Conservation (phyloP, 345 rosid species). For the Limnanthes douglasii region DNA sequence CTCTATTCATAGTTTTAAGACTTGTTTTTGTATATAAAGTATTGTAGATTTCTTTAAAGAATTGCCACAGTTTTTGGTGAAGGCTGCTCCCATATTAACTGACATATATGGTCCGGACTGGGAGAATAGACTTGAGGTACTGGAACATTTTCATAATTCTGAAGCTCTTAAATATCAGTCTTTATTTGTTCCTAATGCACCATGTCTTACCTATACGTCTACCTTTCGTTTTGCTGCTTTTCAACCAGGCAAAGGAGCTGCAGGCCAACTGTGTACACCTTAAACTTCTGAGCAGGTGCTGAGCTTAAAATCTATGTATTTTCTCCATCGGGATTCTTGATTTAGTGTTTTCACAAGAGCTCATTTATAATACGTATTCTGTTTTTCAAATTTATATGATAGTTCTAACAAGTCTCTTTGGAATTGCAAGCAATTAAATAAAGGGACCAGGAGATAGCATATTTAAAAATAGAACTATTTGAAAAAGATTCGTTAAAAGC, state of each 20-base stretch:
- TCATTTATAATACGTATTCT: too few relatives aligned
- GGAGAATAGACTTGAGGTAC: slow-evolving; percentile 87
- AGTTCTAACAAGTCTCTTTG: too few relatives aligned
- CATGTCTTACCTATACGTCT: background rate
- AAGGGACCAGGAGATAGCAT: too few relatives aligned
- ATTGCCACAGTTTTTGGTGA: slow-evolving; percentile 76
- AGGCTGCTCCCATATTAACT: slow-evolving; percentile 59
- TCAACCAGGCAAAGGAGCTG: slow-evolving; percentile 63
- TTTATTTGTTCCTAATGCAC: too few relatives aligned
- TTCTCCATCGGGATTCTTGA: too few relatives aligned
- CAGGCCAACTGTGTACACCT: slow-evolving; percentile 80
- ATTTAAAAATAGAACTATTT: too few relatives aligned
- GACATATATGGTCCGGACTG: slow-evolving; percentile 62
- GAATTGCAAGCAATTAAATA: too few relatives aligned
- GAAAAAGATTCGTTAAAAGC: too few relatives aligned
- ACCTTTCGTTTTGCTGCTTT: slow-evolving; percentile 7
- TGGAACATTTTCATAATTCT: too few relatives aligned
- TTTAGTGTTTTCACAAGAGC: too few relatives aligned
- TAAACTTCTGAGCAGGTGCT: slow-evolving; percentile 78
- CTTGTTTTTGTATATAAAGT: slow-evolving; percentile 22
- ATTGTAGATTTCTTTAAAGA: slow-evolving; percentile 78
- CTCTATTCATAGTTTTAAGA: background rate
- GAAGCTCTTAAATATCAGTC: background rate
- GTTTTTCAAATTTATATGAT: too few relatives aligned
- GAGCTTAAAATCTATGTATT: too few relatives aligned